phyloP scores from a whole-genome alignment of 148 eudicot genomes.

The Pharnaceum exiguum region DNA sequence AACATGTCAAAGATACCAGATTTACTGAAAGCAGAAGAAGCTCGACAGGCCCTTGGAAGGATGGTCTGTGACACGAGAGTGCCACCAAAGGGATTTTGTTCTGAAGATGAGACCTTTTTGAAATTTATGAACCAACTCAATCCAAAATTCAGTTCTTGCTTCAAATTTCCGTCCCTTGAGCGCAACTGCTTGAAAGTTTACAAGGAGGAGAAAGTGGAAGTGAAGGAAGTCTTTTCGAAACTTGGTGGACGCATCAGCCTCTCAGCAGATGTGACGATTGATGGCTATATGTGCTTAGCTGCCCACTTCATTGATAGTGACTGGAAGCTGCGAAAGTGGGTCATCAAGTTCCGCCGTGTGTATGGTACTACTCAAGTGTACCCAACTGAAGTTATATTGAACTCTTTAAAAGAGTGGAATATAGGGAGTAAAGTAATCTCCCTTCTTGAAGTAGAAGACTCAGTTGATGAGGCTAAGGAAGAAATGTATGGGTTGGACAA shows the following conservation, averaged over 20 bases:
- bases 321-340: too few relatives aligned
- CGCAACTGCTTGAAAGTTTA: slow-evolving; percentile 11
- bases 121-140: neutral
- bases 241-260: slow-evolving; percentile 15
- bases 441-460: too few relatives aligned
- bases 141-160: neutral
- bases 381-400: too few relatives aligned
- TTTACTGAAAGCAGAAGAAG: neutral
- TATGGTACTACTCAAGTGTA: too few relatives aligned
- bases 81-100: neutral
- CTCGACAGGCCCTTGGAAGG: neutral
- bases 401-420: too few relatives aligned
- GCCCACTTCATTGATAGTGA: slow-evolving; percentile 21
- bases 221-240: neutral
- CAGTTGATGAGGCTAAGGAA: slow-evolving; percentile 2
- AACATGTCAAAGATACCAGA: neutral
- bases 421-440: too few relatives aligned
- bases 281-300: slow-evolving; percentile 5
- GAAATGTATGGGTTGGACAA: neutral
- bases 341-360: too few relatives aligned
- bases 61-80: neutral
- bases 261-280: neutral
- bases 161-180: slow-evolving; percentile 6
- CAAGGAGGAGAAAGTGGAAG: neutral
- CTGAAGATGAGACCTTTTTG: neutral